Evolutionary conservation across 2,329 filamentous ascomycete genomes (phyloP).

Genomic region (Alternaria postmessia): DNA sequence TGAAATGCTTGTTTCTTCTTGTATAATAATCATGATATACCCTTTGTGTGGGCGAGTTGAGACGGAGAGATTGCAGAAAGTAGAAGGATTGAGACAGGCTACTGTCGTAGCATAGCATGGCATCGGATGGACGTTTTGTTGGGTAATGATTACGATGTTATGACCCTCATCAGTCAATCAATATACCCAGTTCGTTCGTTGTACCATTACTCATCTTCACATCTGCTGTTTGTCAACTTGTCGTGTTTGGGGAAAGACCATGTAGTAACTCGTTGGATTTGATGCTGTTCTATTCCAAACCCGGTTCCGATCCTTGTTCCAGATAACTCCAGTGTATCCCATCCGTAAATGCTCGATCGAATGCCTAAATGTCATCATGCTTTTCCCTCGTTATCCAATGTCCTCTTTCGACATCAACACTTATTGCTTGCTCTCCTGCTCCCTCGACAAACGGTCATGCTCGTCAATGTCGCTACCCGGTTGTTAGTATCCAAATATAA

Average conservation of each 20-base stretch:
- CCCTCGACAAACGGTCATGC: slow-evolving; percentile 76
- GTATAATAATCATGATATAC: slow-evolving; percentile 35
- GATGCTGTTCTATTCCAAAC: not conserved
- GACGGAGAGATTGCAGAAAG: slow-evolving; percentile 6
- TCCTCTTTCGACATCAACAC: not conserved
- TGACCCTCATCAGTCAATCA: slow-evolving; percentile 18
- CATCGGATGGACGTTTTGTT: slow-evolving; percentile 8
- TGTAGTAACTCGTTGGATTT: not conserved
- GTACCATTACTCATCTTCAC: not conserved
- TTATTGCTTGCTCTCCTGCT: slow-evolving; percentile 40
- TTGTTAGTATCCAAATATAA: slow-evolving; percentile 21
- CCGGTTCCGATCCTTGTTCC: not conserved
- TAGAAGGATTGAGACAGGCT: not conserved
- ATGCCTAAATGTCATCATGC: not conserved
- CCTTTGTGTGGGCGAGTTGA: slow-evolving; percentile 23
- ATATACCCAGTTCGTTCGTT: slow-evolving; percentile 6
- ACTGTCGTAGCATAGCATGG: slow-evolving; percentile 1
- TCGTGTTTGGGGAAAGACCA: not conserved
- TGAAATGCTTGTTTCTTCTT: slow-evolving; percentile 16
- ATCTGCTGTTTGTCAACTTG: not conserved
- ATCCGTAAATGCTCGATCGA: slow-evolving; percentile 8
- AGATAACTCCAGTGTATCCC: slow-evolving; percentile 10
- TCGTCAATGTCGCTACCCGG: slow-evolving; percentile 78
- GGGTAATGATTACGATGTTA: slow-evolving; percentile 29
- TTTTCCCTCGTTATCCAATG: not conserved